Evolutionary conservation across 371 early-diverging fungal species (phyloP).

Genomic region (Lichtheimia ramosa): DNA sequence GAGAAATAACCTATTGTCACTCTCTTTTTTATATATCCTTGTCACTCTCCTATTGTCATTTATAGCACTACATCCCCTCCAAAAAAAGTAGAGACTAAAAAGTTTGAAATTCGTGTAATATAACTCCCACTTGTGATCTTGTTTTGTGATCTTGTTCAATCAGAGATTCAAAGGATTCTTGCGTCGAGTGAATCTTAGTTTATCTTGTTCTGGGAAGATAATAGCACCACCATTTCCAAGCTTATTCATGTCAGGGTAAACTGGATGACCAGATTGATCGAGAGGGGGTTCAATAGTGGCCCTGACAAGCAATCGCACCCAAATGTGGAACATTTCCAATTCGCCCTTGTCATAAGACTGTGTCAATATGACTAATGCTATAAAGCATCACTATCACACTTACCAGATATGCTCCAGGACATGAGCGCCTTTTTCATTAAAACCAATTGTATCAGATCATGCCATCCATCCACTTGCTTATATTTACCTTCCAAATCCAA

Average conservation of each 20-base stretch:
- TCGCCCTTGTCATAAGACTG: neutral
- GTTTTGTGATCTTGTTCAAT: too few species aligned
- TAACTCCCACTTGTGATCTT: too few species aligned
- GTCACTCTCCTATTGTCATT: too few species aligned
- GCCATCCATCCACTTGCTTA: neutral
- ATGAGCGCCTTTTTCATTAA: neutral
- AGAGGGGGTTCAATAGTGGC: neutral
- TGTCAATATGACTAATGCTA: neutral
- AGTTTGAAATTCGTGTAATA: too few species aligned
- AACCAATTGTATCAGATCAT: neutral
- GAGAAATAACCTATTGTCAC: conserved; percentile 53
- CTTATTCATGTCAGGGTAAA: neutral
- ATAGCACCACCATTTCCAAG: neutral
- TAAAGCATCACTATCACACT: neutral
- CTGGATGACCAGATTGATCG: neutral
- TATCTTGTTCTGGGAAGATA: neutral
- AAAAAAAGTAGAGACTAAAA: too few species aligned
- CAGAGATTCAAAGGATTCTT: neutral
- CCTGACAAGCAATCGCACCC: conserved; percentile 4
- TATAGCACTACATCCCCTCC: too few species aligned
- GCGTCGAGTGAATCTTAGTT: conserved; percentile 9
- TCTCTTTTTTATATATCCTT: too few species aligned
- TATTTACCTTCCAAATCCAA: conserved; percentile 13
- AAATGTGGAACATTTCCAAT: neutral
- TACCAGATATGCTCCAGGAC: conserved; percentile 7